These are phyloP conservation scores for Penicillium turbatum DNA, from an alignment of 495 filamentous ascomycete species.

Conservation along the genomic window DNA sequence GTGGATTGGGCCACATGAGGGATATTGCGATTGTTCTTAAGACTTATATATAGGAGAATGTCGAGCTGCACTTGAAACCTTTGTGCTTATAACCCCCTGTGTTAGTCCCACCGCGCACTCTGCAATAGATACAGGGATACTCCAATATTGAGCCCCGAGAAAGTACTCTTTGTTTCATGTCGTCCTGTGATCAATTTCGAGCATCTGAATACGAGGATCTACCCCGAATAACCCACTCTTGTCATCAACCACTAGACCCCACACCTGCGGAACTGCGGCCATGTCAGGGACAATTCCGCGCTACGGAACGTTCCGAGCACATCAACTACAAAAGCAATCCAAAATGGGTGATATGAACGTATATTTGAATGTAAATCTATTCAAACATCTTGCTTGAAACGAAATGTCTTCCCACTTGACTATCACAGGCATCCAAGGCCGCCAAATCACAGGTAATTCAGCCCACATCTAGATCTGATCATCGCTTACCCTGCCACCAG, in stretches of 20 bases:
- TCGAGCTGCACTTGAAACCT: too few species aligned
- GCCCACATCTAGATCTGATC: background rate
- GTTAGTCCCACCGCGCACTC: too few species aligned
- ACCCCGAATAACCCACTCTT: background rate
- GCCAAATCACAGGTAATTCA: slow-evolving; percentile 15
- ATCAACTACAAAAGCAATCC: slow-evolving; percentile 2
- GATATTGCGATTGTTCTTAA: too few species aligned
- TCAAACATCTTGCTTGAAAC: background rate
- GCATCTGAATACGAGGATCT: background rate
- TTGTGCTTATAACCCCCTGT: too few species aligned
- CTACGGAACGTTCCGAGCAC: slow-evolving; percentile 3
- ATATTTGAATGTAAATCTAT: background rate
- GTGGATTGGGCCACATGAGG: too few species aligned
- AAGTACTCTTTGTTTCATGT: too few species aligned
- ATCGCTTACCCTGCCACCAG: background rate
- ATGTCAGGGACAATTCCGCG: background rate
- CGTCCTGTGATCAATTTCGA: background rate
- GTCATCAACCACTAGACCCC: background rate
- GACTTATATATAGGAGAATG: too few species aligned
- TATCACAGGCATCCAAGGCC: slow-evolving; percentile 15
- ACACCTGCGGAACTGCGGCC: background rate
- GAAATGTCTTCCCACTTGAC: slow-evolving; percentile 13
- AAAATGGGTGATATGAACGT: background rate
- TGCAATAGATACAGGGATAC: too few species aligned
- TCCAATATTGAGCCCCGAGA: too few species aligned